Conservation (phyloP, 2,329 filamentous ascomycete genomes). For the Stenocarpella maydis region DNA sequence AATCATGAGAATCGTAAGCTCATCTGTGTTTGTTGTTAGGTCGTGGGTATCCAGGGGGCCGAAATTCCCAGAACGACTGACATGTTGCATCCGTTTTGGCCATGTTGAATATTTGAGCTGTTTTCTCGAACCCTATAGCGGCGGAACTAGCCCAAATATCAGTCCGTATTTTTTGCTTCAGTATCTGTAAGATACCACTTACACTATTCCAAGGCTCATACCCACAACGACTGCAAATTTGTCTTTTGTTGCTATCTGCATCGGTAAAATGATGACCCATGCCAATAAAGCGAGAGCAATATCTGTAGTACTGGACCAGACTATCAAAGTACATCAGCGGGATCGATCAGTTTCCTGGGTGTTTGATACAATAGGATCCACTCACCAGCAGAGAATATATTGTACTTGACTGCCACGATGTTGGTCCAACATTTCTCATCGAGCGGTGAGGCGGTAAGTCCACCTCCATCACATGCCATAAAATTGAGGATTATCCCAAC, state of each 20-base stretch:
- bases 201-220: not conserved
- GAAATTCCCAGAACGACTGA: not conserved
- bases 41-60: accelerated
- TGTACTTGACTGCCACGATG: not conserved
- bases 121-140: not conserved
- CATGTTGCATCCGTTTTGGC: not conserved
- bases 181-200: not conserved
- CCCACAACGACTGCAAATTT: not conserved
- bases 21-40: not conserved
- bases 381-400: slow-evolving; percentile 2
- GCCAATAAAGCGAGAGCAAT: not conserved
- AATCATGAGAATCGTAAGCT: not conserved
- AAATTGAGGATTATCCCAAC: not conserved
- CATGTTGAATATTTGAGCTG: not conserved
- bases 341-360: accelerated
- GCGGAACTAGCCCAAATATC: not conserved
- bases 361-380: not conserved
- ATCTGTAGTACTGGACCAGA: slow-evolving; percentile 1
- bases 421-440: not conserved
- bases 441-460: not conserved
- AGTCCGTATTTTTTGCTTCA: not conserved
- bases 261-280: not conserved
- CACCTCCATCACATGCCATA: not conserved
- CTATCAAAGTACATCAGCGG: not conserved
- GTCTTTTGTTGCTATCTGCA: not conserved